Conservation (phyloP, 2,329 filamentous ascomycete species). For the Dothistroma septosporum region DNA sequence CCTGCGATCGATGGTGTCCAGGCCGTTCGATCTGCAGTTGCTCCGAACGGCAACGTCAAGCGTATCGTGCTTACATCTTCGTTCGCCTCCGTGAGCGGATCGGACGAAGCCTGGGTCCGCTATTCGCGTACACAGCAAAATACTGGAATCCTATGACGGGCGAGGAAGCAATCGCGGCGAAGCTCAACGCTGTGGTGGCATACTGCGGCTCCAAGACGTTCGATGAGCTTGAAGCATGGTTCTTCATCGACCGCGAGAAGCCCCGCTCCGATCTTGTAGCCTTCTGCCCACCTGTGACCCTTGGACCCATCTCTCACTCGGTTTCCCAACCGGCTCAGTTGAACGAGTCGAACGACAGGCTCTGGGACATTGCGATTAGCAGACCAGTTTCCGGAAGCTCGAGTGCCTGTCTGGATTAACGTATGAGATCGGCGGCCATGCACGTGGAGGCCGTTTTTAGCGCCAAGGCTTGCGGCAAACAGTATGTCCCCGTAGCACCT, state of each 20-base stretch:
- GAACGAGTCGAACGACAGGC: neutral
- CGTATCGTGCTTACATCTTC: neutral
- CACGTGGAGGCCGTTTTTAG: neutral
- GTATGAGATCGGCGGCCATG: neutral
- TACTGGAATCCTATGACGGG: neutral
- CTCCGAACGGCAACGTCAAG: neutral
- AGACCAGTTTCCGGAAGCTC: neutral
- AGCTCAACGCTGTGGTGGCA: neutral
- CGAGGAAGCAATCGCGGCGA: neutral
- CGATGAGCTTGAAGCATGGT: neutral
- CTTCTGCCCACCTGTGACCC: neutral
- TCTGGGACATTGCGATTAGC: neutral
- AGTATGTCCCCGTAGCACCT: neutral
- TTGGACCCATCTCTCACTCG: neutral
- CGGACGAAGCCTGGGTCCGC: neutral
- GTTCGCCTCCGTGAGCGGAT: neutral
- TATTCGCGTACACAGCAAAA: neutral
- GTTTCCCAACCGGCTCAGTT: neutral
- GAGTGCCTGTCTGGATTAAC: neutral
- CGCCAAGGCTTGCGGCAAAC: neutral
- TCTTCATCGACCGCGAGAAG: neutral
- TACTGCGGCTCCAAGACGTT: neutral
- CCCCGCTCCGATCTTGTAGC: neutral
- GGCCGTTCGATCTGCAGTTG: neutral
- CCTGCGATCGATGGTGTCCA: neutral